These are phyloP conservation scores for Teratosphaeria zuluensis DNA, from an alignment of 2,329 filamentous ascomycete species.

Conservation along the genomic window DNA sequence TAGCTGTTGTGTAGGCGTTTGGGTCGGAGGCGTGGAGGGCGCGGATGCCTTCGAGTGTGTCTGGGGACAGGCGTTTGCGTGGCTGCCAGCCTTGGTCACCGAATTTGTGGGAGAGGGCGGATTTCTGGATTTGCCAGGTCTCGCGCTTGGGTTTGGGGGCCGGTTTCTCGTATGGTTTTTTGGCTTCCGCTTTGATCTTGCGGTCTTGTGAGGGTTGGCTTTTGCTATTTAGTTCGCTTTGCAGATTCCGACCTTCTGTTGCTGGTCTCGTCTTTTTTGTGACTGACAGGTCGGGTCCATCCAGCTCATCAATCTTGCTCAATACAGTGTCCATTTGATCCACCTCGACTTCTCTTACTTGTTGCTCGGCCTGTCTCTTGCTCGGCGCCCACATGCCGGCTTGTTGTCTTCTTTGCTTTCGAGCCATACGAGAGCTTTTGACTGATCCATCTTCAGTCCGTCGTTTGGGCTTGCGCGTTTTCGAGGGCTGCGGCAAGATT, in stretches of 20 bases:
- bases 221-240: background rate
- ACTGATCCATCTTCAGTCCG: slow-evolving; percentile 1
- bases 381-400: slow-evolving; percentile 7
- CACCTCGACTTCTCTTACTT: slow-evolving; percentile 1
- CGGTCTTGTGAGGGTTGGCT: background rate
- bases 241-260: background rate
- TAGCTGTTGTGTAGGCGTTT: slow-evolving; percentile 61
- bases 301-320: slow-evolving; percentile 13
- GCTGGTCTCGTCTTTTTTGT: background rate
- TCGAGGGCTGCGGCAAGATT: background rate
- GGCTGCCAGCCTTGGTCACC: slow-evolving; percentile 67
- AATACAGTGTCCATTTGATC: slow-evolving; percentile 9
- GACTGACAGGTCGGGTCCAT: background rate
- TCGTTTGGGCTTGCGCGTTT: background rate
- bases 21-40: slow-evolving; percentile 71
- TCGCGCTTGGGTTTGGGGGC: slow-evolving; percentile 26
- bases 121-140: slow-evolving; percentile 68
- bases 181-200: background rate
- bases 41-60: slow-evolving; percentile 82
- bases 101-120: slow-evolving; percentile 66
- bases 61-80: slow-evolving; percentile 77
- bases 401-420: slow-evolving; percentile 11
- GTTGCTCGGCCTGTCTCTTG: slow-evolving; percentile 1
- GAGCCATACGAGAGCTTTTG: background rate
- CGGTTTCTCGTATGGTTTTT: background rate